Evolutionary conservation across 2,329 filamentous ascomycete genomes (phyloP).

Genomic region (Penicillium griseofulvum): DNA sequence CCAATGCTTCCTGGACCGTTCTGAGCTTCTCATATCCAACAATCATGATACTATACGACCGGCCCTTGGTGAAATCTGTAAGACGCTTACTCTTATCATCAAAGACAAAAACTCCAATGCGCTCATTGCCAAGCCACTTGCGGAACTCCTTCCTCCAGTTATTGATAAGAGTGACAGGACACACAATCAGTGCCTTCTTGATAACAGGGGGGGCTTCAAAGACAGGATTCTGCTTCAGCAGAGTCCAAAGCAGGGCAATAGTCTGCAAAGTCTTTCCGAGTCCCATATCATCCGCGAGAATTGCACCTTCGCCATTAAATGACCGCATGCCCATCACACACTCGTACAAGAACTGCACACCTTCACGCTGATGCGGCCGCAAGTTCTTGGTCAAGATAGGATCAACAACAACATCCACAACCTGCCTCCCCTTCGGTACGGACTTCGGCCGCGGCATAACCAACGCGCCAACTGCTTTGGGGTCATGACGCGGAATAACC

Average conservation of each 20-base stretch:
- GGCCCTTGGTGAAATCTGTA: slow-evolving; percentile 67
- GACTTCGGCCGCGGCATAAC: slow-evolving; percentile 63
- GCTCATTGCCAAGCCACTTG: slow-evolving; percentile 71
- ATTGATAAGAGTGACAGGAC: slow-evolving; percentile 67
- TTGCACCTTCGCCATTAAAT: slow-evolving; percentile 65
- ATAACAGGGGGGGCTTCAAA: slow-evolving; percentile 59
- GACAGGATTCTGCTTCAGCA: slow-evolving; percentile 69
- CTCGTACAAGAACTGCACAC: slow-evolving; percentile 70
- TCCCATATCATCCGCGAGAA: slow-evolving; percentile 74
- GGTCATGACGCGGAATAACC: slow-evolving; percentile 65
- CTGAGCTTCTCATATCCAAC: slow-evolving; percentile 70
- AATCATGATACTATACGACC: slow-evolving; percentile 68
- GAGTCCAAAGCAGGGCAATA: slow-evolving; percentile 68
- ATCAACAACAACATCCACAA: slow-evolving; percentile 72
- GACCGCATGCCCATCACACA: slow-evolving; percentile 71
- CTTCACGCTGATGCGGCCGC: slow-evolving; percentile 66
- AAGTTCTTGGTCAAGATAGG: slow-evolving; percentile 62
- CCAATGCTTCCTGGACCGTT: slow-evolving; percentile 63
- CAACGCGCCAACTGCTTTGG: slow-evolving; percentile 57
- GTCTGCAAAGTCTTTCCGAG: slow-evolving; percentile 72
- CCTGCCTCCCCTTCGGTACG: slow-evolving; percentile 59
- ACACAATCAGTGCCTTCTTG: slow-evolving; percentile 70
- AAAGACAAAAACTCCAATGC: slow-evolving; percentile 66
- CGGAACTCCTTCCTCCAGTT: slow-evolving; percentile 73
- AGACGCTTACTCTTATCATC: slow-evolving; percentile 60